Evolutionary conservation across 1,284 basidiomycete species (phyloP).

Genomic region (Ceratobasidium sp.): DNA sequence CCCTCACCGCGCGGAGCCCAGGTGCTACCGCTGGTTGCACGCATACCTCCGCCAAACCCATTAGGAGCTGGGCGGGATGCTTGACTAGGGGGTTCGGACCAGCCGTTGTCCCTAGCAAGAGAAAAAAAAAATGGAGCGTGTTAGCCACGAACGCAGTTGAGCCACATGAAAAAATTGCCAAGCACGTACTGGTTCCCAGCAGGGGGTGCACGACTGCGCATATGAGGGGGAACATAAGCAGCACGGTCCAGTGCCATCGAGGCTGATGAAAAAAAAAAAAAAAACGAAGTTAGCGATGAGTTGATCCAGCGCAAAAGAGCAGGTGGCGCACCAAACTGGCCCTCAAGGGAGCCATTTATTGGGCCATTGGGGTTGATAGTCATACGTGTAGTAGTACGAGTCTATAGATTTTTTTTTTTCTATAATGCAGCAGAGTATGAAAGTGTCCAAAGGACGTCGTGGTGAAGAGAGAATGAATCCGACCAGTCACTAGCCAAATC

Average conservation of each 20-base stretch:
- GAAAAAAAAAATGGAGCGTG: conserved; percentile 59
- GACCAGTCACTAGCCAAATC: conserved; percentile 27
- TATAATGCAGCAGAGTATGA: conserved; percentile 7
- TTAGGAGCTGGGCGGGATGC: conserved; percentile 62
- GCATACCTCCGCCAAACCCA: conserved; percentile 53
- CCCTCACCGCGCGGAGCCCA: conserved; percentile 54
- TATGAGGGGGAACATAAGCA: conserved; percentile 93
- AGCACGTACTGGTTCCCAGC: conserved; percentile 60
- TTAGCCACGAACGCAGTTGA: conserved; percentile 55
- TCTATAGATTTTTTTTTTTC: conserved; percentile 23
- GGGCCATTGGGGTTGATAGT: conserved; percentile 41
- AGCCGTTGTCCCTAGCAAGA: conserved; percentile 65
- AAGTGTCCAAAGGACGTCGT: conserved; percentile 41
- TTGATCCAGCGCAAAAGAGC: not conserved
- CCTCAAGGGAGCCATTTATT: conserved; percentile 38
- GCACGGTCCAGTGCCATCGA: conserved; percentile 50
- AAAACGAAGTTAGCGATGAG: conserved; percentile 11
- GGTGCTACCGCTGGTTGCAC: conserved; percentile 53
- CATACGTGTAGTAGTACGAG: conserved; percentile 40
- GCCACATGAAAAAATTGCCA: conserved; percentile 63
- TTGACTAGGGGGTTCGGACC: conserved; percentile 67
- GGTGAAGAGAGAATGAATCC: conserved; percentile 30
- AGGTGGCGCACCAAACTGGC: conserved; percentile 39
- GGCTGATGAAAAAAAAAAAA: conserved; percentile 17
- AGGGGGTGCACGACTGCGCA: conserved; percentile 79